Evolutionary conservation across 805 yeast genomes (phyloP).

Genomic region (Candida verbasci): DNA sequence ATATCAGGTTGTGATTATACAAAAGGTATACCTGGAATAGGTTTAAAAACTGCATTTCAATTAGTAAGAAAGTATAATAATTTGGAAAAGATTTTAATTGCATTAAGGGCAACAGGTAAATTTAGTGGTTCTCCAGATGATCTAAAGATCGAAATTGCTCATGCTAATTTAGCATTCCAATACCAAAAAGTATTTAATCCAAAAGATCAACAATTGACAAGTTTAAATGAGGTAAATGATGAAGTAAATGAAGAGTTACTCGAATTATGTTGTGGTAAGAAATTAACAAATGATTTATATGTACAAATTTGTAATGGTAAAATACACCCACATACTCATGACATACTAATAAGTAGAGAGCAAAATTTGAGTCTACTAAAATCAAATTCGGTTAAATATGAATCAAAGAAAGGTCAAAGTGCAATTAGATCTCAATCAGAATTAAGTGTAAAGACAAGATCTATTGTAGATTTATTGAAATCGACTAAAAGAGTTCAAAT

Average conservation of each 20-base stretch:
- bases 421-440: slow-evolving; percentile 4
- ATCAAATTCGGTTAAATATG: slow-evolving; percentile 14
- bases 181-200: slow-evolving; percentile 88
- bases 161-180: slow-evolving; percentile 76
- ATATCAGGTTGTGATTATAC: slow-evolving; percentile 97
- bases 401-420: background rate
- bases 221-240: slow-evolving; percentile 48
- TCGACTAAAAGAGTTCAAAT: background rate
- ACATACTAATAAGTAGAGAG: slow-evolving; percentile 45
- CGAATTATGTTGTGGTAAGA: slow-evolving; percentile 43
- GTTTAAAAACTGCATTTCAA: slow-evolving; percentile 69
- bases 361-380: slow-evolving; percentile 20
- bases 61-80: slow-evolving; percentile 48
- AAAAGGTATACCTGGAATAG: slow-evolving; percentile 76
- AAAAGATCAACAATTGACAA: slow-evolving; percentile 36
- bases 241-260: slow-evolving; percentile 38
- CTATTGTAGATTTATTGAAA: slow-evolving; percentile 4
- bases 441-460: background rate
- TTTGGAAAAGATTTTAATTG: slow-evolving; percentile 53
- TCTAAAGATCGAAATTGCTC: slow-evolving; percentile 55
- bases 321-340: slow-evolving; percentile 59
- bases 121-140: slow-evolving; percentile 42
- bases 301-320: slow-evolving; percentile 57
- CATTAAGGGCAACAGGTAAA: slow-evolving; percentile 60
- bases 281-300: slow-evolving; percentile 46